Conservation (phyloP, 2,329 filamentous ascomycete species). For the Trichoderma koningii region DNA sequence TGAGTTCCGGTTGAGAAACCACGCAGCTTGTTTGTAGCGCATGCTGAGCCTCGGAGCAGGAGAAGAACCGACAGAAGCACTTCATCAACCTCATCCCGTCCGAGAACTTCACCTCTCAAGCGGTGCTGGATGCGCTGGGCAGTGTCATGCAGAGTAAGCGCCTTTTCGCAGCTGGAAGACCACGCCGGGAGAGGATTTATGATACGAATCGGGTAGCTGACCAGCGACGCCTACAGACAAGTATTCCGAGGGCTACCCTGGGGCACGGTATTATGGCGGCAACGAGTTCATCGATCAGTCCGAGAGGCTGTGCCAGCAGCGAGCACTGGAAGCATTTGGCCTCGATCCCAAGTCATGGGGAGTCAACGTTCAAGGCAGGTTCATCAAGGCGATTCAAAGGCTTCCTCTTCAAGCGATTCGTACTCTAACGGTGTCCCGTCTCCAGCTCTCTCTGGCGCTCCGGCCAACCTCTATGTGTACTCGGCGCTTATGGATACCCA, state of each 20-base stretch:
- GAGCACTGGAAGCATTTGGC: conserved; percentile 84
- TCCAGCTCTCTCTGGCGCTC: conserved; percentile 73
- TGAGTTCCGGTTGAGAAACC: not conserved
- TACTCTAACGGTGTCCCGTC: not conserved
- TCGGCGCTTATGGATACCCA: conserved; percentile 90
- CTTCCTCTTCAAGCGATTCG: no score
- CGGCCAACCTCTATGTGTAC: conserved; percentile 87
- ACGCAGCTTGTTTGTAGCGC: not conserved
- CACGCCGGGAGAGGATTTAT: no score
- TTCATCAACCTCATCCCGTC: conserved; percentile 98
- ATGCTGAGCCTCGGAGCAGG: conserved; percentile 52
- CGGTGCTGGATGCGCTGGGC: conserved; percentile 85
- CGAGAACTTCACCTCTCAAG: conserved; percentile 93
- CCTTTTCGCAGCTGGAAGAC: not conserved
- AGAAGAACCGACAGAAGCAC: conserved; percentile 94
- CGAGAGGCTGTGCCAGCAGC: conserved; percentile 85
- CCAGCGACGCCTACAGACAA: conserved; percentile 64
- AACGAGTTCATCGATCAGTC: conserved; percentile 95
- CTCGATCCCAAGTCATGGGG: conserved; percentile 88
- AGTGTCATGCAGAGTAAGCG: conserved; percentile 91
- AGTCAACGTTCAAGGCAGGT: conserved; percentile 87
- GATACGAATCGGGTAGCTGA: conserved; percentile 34
- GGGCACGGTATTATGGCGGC: conserved; percentile 93
- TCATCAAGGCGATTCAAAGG: not conserved
- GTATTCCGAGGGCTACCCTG: conserved; percentile 97